Evolutionary conservation across 768 basidiomycete species (phyloP).

Genomic region (Coprinellus micaceus): DNA sequence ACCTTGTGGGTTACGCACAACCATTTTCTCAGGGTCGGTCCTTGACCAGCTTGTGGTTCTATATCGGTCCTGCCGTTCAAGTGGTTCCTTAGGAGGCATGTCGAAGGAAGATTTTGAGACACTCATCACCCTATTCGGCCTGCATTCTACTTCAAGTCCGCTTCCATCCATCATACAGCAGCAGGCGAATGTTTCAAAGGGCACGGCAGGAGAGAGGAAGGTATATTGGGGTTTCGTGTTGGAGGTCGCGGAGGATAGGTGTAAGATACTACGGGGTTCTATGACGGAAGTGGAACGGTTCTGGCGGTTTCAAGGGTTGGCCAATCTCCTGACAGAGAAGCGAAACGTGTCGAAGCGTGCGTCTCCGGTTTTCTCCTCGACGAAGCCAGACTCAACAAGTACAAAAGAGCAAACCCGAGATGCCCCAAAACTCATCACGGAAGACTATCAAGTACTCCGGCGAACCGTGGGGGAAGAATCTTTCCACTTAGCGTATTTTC

Average conservation of each 20-base stretch:
- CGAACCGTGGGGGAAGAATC: slow-evolving; percentile 7
- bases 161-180: not conserved
- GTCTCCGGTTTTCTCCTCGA: no score
- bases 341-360: no score
- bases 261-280: slow-evolving; percentile 21
- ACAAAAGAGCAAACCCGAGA: not conserved
- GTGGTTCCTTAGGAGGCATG: not conserved
- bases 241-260: slow-evolving; percentile 44
- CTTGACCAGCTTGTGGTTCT: no score
- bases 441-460: not conserved
- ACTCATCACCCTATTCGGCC: not conserved
- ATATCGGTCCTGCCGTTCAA: not conserved
- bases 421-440: not conserved
- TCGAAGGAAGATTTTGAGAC: not conserved
- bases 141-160: not conserved
- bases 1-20: no score
- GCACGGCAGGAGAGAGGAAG: no score
- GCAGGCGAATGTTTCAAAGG: not conserved
- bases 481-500: slow-evolving; percentile 46
- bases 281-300: slow-evolving; percentile 46
- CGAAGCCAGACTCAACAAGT: no score
- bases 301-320: slow-evolving; percentile 49
- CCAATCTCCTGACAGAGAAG: not conserved
- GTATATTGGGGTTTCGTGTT: slow-evolving; percentile 50
- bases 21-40: no score